phyloP scores from a whole-genome alignment of 768 basidiomycete genomes.

The Erythrobasidium yunnanense region DNA sequence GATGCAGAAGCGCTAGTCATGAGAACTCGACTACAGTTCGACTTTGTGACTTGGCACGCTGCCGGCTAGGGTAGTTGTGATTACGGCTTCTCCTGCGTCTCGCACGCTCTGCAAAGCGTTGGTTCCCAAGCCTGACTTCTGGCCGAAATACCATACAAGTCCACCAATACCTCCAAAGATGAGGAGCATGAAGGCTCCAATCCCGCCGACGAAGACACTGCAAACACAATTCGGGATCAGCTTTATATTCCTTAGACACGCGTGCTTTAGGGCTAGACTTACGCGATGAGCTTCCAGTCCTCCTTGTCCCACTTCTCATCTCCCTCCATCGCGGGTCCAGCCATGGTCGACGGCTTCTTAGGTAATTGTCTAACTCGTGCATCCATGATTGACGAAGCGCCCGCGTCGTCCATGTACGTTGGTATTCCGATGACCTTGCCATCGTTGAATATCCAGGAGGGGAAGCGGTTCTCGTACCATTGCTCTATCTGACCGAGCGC shows the following conservation, averaged over 20 bases:
- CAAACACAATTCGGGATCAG: too few species aligned
- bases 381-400: not conserved
- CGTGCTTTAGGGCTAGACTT: too few species aligned
- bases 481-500: slow-evolving; percentile 79
- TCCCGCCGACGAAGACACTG: slow-evolving; percentile 8
- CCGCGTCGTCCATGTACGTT: not conserved
- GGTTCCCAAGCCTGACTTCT: too few species aligned
- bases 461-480: slow-evolving; percentile 89
- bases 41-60: too few species aligned
- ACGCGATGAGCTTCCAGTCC: slow-evolving; percentile 9
- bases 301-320: not conserved
- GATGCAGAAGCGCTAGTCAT: too few species aligned
- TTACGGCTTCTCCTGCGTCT: too few species aligned
- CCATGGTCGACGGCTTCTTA: not conserved
- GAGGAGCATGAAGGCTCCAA: not conserved
- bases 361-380: slow-evolving; percentile 21
- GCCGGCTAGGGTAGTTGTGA: too few species aligned
- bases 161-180: not conserved
- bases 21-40: too few species aligned
- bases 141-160: slow-evolving; percentile 4
- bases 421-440: not conserved
- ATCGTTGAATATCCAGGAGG: slow-evolving; percentile 58
- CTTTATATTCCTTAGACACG: too few species aligned
- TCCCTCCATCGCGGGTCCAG: not conserved
- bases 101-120: too few species aligned